Conservation (phyloP, 2,329 filamentous ascomycete genomes). For the Claviceps sp. region DNA sequence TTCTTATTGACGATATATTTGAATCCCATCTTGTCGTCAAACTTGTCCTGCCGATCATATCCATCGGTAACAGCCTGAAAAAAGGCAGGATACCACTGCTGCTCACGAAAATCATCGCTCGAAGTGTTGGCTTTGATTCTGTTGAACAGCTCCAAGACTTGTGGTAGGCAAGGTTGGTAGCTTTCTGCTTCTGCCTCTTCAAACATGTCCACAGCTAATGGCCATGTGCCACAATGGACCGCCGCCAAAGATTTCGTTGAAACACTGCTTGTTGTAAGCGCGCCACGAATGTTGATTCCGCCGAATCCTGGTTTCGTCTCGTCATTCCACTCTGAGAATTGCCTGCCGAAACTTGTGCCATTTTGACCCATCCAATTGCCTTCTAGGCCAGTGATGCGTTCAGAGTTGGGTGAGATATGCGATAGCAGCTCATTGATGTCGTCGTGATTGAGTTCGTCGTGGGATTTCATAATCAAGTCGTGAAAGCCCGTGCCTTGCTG, state of each 20-base stretch:
- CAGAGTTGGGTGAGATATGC: conserved; percentile 12
- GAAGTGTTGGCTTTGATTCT: conserved; percentile 8
- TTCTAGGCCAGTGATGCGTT: conserved; percentile 11
- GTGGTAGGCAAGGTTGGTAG: conserved; percentile 31
- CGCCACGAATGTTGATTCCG: conserved; percentile 25
- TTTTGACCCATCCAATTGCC: conserved; percentile 9
- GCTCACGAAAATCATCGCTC: conserved; percentile 10
- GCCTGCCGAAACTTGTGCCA: conserved; percentile 4
- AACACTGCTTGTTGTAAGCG: conserved; percentile 26
- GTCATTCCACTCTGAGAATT: conserved; percentile 8
- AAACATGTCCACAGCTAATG: conserved; percentile 25
- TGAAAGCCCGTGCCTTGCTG: conserved; percentile 23
- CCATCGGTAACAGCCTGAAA: conserved; percentile 18
- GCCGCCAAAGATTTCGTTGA: conserved; percentile 29
- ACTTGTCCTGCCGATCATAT: conserved; percentile 17
- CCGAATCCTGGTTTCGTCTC: conserved; percentile 16
- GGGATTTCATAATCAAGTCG: conserved; percentile 20
- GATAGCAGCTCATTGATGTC: conserved; percentile 11
- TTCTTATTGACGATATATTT: conserved; percentile 10
- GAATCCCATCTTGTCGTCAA: conserved; percentile 10
- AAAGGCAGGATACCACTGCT: conserved; percentile 18
- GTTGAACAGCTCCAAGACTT: conserved; percentile 19
- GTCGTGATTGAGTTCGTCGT: conserved; percentile 15
- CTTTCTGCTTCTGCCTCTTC: conserved; percentile 29
- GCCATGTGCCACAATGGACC: conserved; percentile 26